A percentile compares a stretch with the other conserved stretches of the same genome.
Evolutionary conservation across 2,329 filamentous ascomycete genomes (phyloP).

Genomic region (Trichoderma afroharzianum): DNA sequence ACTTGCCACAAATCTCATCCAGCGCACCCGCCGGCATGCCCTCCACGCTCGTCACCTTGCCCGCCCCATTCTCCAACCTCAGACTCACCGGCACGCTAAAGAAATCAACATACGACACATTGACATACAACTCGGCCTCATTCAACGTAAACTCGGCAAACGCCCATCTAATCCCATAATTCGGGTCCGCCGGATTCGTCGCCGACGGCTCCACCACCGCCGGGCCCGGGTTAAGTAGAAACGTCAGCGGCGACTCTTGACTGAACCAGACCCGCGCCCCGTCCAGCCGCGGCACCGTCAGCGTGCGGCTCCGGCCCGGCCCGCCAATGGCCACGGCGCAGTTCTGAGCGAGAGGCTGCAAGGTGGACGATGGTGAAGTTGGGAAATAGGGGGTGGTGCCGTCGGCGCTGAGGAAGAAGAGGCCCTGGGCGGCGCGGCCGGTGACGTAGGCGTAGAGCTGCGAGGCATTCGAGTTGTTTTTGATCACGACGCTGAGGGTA

Average conservation of each 20-base stretch:
- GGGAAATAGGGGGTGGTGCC: slow-evolving; percentile 65
- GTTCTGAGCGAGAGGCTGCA: slow-evolving; percentile 51
- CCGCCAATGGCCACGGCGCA: slow-evolving; percentile 62
- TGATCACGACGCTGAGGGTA: slow-evolving; percentile 56
- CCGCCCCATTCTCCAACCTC: slow-evolving; percentile 45
- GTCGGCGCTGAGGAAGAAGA: slow-evolving; percentile 62
- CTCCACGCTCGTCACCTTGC: slow-evolving; percentile 43
- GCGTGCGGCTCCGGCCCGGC: slow-evolving; percentile 54
- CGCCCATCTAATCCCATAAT: slow-evolving; percentile 59
- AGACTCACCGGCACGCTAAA: slow-evolving; percentile 62
- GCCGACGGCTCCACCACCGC: slow-evolving; percentile 72
- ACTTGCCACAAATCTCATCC: slow-evolving; percentile 40
- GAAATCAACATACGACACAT: slow-evolving; percentile 75
- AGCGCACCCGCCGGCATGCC: slow-evolving; percentile 48
- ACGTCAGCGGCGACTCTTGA: slow-evolving; percentile 57
- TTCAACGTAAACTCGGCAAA: slow-evolving; percentile 71
- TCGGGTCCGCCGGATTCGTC: slow-evolving; percentile 61
- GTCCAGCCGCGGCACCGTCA: slow-evolving; percentile 66
- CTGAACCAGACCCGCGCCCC: slow-evolving; percentile 72
- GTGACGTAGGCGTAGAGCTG: slow-evolving; percentile 66
- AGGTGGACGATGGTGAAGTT: slow-evolving; percentile 48
- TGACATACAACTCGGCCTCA: slow-evolving; percentile 57
- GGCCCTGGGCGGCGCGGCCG: slow-evolving; percentile 54
- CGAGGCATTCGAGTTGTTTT: slow-evolving; percentile 61
- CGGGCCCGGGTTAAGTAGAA: slow-evolving; percentile 67